Evolutionary conservation across 805 yeast genomes (phyloP).

Genomic region (Metschnikowia arizonensis): DNA sequence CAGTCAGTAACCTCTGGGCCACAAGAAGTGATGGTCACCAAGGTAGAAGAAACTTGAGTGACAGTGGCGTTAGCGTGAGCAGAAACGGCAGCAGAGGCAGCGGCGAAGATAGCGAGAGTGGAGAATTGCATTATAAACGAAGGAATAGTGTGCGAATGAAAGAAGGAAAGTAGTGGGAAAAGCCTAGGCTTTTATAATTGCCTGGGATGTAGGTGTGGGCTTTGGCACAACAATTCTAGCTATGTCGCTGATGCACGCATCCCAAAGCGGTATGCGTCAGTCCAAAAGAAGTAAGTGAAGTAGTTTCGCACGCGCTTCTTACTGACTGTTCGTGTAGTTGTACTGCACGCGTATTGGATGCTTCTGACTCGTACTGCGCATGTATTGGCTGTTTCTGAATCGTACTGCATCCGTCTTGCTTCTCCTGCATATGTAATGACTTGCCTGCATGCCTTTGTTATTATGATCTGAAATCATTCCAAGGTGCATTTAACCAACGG

Average conservation of each 20-base stretch:
- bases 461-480: too few relatives aligned
- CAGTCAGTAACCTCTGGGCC: conserved; percentile 18
- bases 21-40: conserved; percentile 24
- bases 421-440: too few relatives aligned
- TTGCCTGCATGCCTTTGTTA: too few relatives aligned
- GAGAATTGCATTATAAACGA: conserved; percentile 23
- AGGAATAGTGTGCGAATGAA: conserved; percentile 12
- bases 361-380: too few relatives aligned
- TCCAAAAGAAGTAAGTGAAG: neutral
- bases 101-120: conserved; percentile 20
- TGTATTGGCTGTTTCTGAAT: too few relatives aligned
- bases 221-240: neutral
- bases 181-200: conserved; percentile 5
- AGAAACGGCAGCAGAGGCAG: conserved; percentile 20
- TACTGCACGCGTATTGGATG: too few relatives aligned
- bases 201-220: neutral
- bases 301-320: too few relatives aligned
- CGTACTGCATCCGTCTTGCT: too few relatives aligned
- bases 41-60: conserved; percentile 14
- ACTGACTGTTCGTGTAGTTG: too few relatives aligned
- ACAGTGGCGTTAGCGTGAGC: conserved; percentile 15
- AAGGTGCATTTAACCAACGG: neutral
- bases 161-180: neutral
- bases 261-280: conserved; percentile 3
- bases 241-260: neutral